Base-by-base conservation (phyloP, 345 rosid species). In the Eucalyptus erythrocorys region DNA sequence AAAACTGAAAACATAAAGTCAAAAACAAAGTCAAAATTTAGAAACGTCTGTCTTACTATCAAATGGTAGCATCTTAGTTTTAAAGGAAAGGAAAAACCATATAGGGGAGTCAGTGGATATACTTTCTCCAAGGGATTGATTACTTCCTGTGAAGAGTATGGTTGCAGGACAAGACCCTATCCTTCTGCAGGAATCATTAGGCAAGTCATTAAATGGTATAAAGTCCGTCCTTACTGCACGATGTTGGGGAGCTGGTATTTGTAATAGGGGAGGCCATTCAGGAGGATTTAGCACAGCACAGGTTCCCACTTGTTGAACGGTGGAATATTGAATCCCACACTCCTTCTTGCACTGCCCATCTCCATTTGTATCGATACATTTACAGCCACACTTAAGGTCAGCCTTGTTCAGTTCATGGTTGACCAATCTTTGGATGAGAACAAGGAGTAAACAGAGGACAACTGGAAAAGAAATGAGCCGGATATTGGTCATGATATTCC, bases 261-360 rank as follows among this genome's bases (percentile, higher is more conserved):
- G 99, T 79, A 96, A 90, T 68, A 97, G 21, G 26, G 99, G 96
- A 87, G 99, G 98, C 99, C 98, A 96, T 71, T 89, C 88, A 34
- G 92, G 94, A 50, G 99, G 99, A 24, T 50, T 91, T 43, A 92
- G 91, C 85, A 96, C 89, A n/a, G 96, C 89, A 91, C 99, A 96
- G 89, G 71, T 87, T 47, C n/a, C 13, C 47, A 42, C 96, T 94
- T 96, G 98, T 87, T 89, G 89, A 49, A 71, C 4, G 81, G 88
- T 45, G 1, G 99, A 97, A 90, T 91, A 91, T 89, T 95, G 89
- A 88, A 95, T 6, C 86, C 97, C 99, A 88, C 99, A 97, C 42
- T 68, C 92, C 90, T 88, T 91, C 93, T 91, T 92, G 81, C 96
- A 94, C 37, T 48, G 85, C 27, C 94, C 95, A 68, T 92, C 91